Percentiles rank a stretch among this genome's conserved stretches.
phyloP scores from a whole-genome alignment of 257 asterid species.

The Solanum appendiculatum region DNA sequence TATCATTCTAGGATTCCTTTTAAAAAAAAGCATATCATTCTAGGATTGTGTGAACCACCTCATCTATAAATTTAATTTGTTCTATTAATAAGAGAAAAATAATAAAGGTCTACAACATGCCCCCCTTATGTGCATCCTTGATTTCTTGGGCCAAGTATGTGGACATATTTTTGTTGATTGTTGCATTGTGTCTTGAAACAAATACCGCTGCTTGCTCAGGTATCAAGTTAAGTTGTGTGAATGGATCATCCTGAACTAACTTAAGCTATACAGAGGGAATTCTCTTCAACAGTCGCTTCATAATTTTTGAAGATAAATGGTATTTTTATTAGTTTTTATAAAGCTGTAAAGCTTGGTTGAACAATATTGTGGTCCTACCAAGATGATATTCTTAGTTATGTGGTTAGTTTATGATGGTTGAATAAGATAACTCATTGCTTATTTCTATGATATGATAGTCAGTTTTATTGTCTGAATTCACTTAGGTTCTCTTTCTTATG shows the following conservation, averaged over 20 bases:
- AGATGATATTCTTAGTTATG: not conserved
- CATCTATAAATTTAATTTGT: not conserved
- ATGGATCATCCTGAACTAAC: not conserved
- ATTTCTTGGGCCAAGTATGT: not conserved
- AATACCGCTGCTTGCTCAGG: not conserved
- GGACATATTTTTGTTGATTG: not conserved
- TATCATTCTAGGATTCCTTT: too few relatives aligned
- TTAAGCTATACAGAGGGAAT: not conserved
- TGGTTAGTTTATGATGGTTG: not conserved
- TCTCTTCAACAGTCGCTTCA: not conserved
- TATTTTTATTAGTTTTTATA: not conserved
- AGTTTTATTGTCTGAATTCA: not conserved
- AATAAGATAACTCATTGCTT: not conserved
- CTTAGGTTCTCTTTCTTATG: constrained; percentile 6
- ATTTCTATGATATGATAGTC: constrained; percentile 7
- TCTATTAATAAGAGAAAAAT: not conserved
- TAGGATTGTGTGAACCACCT: not conserved
- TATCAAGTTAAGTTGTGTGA: not conserved
- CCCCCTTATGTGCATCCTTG: not conserved
- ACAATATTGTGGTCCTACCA: not conserved
- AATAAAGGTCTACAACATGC: not conserved
- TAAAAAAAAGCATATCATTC: too few relatives aligned
- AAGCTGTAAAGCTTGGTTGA: not conserved
- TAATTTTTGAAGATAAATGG: not conserved
- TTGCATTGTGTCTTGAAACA: not conserved